These are phyloP conservation scores for Chaetomiaceae sp. DNA, from an alignment of 2,329 filamentous ascomycete genomes.

Conservation along the genomic window DNA sequence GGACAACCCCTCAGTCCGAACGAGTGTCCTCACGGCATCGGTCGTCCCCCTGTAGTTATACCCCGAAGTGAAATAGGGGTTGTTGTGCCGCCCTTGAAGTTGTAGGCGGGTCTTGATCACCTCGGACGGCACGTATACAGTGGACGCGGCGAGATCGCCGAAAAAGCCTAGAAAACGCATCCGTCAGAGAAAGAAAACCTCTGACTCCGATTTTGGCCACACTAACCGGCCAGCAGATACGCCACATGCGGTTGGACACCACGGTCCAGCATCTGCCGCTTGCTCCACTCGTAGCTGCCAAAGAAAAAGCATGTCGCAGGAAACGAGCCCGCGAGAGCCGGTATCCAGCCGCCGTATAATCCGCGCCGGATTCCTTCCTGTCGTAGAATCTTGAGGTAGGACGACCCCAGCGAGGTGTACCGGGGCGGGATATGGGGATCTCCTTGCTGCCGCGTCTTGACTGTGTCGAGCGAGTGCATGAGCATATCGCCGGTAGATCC, in stretches of 20 bases:
- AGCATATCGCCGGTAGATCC: conserved; percentile 93
- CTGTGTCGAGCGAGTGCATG: conserved; percentile 98
- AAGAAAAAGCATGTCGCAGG: conserved; percentile 94
- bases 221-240: conserved; percentile 76
- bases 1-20: conserved; percentile 72
- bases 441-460: conserved; percentile 96
- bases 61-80: conserved; percentile 86
- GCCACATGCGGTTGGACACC: conserved; percentile 78
- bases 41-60: conserved; percentile 90
- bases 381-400: conserved; percentile 87
- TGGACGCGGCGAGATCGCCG: conserved; percentile 84
- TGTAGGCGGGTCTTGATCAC: conserved; percentile 97
- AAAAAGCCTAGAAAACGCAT: conserved; percentile 62
- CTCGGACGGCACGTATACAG: conserved; percentile 94
- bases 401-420: conserved; percentile 84
- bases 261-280: conserved; percentile 78
- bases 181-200: conserved; percentile 3
- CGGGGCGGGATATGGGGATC: conserved; percentile 89
- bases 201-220: neutral
- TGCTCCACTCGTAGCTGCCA: conserved; percentile 92
- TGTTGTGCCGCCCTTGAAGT: conserved; percentile 91
- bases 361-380: conserved; percentile 86
- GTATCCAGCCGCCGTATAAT: conserved; percentile 88
- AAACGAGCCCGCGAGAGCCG: conserved; percentile 87
- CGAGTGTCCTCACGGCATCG: conserved; percentile 82